Percentiles rank a stretch among this genome's conserved stretches.
phyloP scores from a whole-genome alignment of 1,284 basidiomycete species.

The Peniophora sp. region DNA sequence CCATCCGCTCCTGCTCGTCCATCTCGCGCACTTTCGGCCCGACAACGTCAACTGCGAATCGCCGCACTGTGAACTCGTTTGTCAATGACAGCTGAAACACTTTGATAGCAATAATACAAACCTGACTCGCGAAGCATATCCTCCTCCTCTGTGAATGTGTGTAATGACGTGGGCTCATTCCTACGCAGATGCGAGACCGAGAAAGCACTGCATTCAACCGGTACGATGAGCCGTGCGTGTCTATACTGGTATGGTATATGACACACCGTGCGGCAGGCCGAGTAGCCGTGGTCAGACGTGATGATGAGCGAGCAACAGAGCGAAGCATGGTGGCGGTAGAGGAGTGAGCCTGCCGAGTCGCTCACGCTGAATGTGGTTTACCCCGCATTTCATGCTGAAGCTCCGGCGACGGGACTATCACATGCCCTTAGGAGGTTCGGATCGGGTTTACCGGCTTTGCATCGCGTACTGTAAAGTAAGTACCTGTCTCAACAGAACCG shows the following conservation, averaged over 20 bases:
- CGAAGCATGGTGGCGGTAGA: background rate
- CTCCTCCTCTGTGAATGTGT: slow-evolving; percentile 87
- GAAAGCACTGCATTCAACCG: slow-evolving; percentile 25
- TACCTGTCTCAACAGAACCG: no score
- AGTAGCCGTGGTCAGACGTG: background rate
- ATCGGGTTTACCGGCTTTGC: no score
- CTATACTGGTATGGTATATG: background rate
- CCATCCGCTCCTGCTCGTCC: slow-evolving; percentile 98
- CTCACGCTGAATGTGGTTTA: no score
- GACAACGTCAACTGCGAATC: slow-evolving; percentile 86
- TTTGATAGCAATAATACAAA: slow-evolving; percentile 33
- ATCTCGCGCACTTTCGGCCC: slow-evolving; percentile 90
- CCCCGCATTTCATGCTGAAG: no score
- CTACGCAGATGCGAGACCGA: slow-evolving; percentile 25
- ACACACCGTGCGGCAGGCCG: background rate
- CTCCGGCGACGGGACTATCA: no score
- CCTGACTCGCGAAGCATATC: slow-evolving; percentile 85
- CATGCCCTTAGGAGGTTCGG: no score
- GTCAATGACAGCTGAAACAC: background rate
- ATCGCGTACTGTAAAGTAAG: no score
- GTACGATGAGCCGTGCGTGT: background rate
- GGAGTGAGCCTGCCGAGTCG: background rate
- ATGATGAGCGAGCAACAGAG: background rate
- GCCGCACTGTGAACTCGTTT: slow-evolving; percentile 48
- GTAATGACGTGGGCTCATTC: slow-evolving; percentile 48